Base-by-base conservation (phyloP, 768 basidiomycete genomes). In the Amanita subjunquillea region DNA sequence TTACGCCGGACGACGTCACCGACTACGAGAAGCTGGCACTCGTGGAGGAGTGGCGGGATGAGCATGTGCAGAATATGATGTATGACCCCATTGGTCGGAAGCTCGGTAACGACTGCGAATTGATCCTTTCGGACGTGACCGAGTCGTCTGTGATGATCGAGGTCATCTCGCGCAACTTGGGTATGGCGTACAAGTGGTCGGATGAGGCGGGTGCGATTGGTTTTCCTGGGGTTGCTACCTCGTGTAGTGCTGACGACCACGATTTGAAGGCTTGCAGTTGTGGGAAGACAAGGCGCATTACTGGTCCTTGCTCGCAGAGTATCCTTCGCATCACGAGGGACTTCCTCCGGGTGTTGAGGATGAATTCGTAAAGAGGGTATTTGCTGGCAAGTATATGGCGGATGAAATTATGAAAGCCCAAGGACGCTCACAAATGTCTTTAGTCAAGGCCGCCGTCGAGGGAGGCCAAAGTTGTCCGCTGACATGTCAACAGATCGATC, bases 271-370 rank as follows among this genome's bases (percentile, higher is more conserved):
- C 20, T 6, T 50, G 68, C 69, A 67, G 17, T 41, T 72, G 34
- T 25, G 50, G 63, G 20, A 64, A 63, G 45, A 36, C 58, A 61
- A 61, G 46, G 65, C 69, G 52, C 62, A 69, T 25, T 74, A 68
- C 56, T 74, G 73, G 73, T 66, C 72, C 13, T 64, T 67, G 55
- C 63, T 74, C 37, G 68, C 70, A 29, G 73, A 72, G 56, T 73
- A 68, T 54, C 73, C 73, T 9, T 70, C 69, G 3, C 73, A 74
- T 55, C 69, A 71, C 54, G 47, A 55, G 12, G 57, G 64, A 29
- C 65, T 73, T 42, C 71, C 72, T 13, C 67, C 63, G 6, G 58
- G 62, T 55, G 57, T 67, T 9, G 72, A 73, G 54, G 50, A 54
- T 3, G 61, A 65, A 38, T 73, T 72, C 46, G 59, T 64, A 6